Evolutionary conservation across 306 rosid species (phyloP), one percentile per base, ranked within the genome.

Genomic region (Cucurbita pepo): DNA sequence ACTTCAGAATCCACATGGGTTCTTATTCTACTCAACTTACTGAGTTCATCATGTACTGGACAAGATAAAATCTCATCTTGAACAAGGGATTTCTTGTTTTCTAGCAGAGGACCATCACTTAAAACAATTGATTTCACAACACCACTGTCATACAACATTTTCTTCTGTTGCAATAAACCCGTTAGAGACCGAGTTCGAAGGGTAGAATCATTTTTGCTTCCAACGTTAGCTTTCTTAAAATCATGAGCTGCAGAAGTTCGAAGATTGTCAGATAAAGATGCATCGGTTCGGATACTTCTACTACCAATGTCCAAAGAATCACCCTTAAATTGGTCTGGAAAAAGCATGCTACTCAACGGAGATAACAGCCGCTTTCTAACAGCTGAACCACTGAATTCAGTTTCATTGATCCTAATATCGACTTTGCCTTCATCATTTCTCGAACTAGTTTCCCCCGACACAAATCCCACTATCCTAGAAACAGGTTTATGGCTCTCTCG

Each of bases 401-500:
- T 45, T 74, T 82, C 88, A 83, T 76, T 83, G 40, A 80, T 48
- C n/a, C 79, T 37, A 37, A 71, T 76, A 77, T 71, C 76, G 65
- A 63, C 73, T 37, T 71, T 63, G 64, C 60, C 60, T 47, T 80
- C 86, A 77, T 90, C 91, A 53, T 54, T 69, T 37, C 57, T 14
- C 79, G 88, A 82, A 79, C 80, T 82, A 54, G 86, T 71, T 71
- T 65, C 86, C 21, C 85, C 84, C 14, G 97, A 83, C 79, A 86
- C 80, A 77, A 94, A 94, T 63, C 99, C 99, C 41, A 94, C 96
- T 82, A 91, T 82, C 89, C 96, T 83, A 59, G 99, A 89, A 80
- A 80, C 95, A 56, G 99, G 99, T 64, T 37, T 73, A 64, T 82
- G 92, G 75, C 82, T 65, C 77, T 56, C 78, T 25, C 86, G 80